These are phyloP conservation scores for Mycena alexandri DNA, from an alignment of 768 basidiomycete species.

Conservation along the genomic window DNA sequence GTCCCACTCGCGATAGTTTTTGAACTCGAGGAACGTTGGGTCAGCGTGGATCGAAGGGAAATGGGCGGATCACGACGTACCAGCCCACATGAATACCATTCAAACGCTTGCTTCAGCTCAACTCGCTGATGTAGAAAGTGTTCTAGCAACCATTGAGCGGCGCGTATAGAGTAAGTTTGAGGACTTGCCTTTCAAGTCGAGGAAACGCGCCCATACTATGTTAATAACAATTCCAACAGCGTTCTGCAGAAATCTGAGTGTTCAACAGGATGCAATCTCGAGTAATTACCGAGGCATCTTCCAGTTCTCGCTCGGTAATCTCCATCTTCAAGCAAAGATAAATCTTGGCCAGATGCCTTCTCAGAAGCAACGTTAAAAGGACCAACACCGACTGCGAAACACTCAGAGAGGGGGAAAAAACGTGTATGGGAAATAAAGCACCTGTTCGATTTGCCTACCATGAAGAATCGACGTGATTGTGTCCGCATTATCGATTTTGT, in stretches of 20 bases:
- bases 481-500: constrained; percentile 1
- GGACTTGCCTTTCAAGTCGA: constrained; percentile 18
- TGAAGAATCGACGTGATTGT: not conserved
- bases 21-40: constrained; percentile 2
- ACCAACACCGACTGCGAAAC: constrained; percentile 11
- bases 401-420: not conserved
- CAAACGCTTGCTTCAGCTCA: constrained; percentile 26
- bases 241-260: too few species aligned
- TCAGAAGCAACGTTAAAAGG: constrained; percentile 18
- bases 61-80: not conserved
- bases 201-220: not conserved
- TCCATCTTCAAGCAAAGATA: constrained; percentile 23
- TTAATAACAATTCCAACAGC: not conserved
- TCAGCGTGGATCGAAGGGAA: not conserved
- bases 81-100: constrained; percentile 27
- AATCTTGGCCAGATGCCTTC: constrained; percentile 28
- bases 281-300: constrained; percentile 5
- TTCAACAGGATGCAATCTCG: not conserved
- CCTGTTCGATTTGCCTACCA: constrained; percentile 9
- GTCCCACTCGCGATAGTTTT: constrained; percentile 22
- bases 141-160: not conserved
- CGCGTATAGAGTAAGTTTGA: too few species aligned
- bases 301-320: constrained; percentile 9
- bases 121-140: constrained; percentile 22
- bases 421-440: not conserved